Evolutionary conservation across 148 eudicot species (phyloP), one percentile per base, ranked within the genome.

Genomic region (Camellia lanceoleosa): DNA sequence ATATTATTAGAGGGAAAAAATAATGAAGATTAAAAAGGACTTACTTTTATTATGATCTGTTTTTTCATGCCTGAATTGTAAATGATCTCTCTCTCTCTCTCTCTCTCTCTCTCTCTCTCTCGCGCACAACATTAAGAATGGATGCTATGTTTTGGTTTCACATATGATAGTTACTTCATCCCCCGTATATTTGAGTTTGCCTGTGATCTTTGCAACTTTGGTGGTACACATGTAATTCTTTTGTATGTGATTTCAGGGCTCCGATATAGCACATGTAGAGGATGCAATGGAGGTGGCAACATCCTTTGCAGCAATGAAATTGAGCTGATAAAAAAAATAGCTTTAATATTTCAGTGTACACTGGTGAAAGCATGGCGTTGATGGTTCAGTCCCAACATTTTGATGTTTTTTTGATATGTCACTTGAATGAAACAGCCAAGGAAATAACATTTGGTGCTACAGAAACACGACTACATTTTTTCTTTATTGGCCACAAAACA

Each of bases 261-360:
- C 91, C 49, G 96, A 87, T 77, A 84, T 90, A 62, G 77, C 89
- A 2, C 88, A 88, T 18, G 80, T 95, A 3, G 88, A 86, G 55
- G 89, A 87, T 23, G 98, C 96, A 2, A 84, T 93, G 56, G 90
- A 88, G n/a, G 78, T 89, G 81, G 98, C 98, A 4, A 70, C 69
- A 19, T 77, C 88, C 46, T 93, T 91, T 76, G 97, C 98, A 0
- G 85, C 93, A 41, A 74, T 91, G 90, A 93, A 93, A 85, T 80
- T 95, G 81, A 84, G 65, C 47, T 87, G 84, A 86, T 1, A 44
- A 52, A 12, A 58, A 38, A 19, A 55, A 56, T 58, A 55, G 20
- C 23, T 13, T 43, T 59, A 0, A 20, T 41, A 18, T 18, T 71
- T 10, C 3, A 9, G 23, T 43, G 68, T 20, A 14, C 19, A 1